phyloP scores from a whole-genome alignment of 106 monocot species.

The Gastrodia elata region DNA sequence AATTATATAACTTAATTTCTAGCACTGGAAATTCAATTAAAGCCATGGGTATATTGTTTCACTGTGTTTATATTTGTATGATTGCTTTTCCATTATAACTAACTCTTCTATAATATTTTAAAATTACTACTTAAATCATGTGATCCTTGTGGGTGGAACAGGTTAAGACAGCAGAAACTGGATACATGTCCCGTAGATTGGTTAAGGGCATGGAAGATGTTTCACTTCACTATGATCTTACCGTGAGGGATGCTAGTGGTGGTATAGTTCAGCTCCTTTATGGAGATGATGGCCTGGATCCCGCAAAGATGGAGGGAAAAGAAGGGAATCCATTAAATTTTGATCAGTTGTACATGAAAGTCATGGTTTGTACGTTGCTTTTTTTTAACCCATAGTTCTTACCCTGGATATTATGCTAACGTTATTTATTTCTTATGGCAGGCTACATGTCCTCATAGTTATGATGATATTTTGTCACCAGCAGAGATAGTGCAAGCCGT shows the following conservation, averaged over 20 bases:
- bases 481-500: conserved; percentile 37
- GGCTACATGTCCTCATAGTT: conserved; percentile 76
- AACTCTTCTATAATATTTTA: neutral
- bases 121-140: neutral
- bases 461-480: conserved; percentile 36
- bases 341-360: conserved; percentile 79
- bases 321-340: conserved; percentile 80
- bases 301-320: conserved; percentile 92
- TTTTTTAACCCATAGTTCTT: neutral
- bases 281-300: conserved; percentile 99
- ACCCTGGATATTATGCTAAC: neutral
- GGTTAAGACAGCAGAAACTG: conserved; percentile 99
- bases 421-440: conserved; percentile 17
- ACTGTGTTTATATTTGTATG: neutral
- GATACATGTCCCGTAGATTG: conserved; percentile 98
- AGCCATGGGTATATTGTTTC: neutral
- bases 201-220: conserved; percentile 95
- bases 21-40: too few species aligned
- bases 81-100: neutral
- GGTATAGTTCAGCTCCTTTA: conserved; percentile 81
- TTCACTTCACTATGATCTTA: conserved; percentile 72
- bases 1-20: too few species aligned
- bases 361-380: conserved; percentile 43
- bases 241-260: conserved; percentile 81
- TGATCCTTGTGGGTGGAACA: conserved; percentile 9